Conservation (phyloP, 805 yeast species). For the Wickerhamiella vanderwaltii region DNA sequence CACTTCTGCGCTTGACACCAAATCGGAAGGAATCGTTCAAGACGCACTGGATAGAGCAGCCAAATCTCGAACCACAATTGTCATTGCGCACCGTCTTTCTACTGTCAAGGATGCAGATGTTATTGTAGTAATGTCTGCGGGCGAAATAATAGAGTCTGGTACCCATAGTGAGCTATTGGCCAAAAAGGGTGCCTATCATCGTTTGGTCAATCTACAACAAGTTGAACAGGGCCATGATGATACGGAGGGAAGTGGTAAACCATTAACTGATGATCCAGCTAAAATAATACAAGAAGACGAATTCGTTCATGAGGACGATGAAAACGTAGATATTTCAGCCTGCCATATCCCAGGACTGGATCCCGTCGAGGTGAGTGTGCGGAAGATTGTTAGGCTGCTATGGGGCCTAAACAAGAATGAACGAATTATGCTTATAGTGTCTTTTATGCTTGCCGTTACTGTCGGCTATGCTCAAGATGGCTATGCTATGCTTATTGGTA, state of each 20-base stretch:
- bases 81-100: conserved; percentile 46
- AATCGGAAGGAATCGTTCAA: conserved; percentile 32
- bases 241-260: conserved; percentile 1
- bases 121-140: conserved; percentile 39
- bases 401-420: conserved; percentile 22
- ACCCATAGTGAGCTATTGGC: conserved; percentile 30
- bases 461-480: conserved; percentile 31
- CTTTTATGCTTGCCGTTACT: conserved; percentile 22
- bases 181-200: conserved; percentile 23
- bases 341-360: conserved; percentile 19
- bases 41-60: conserved; percentile 31
- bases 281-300: conserved; percentile 2
- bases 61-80: conserved; percentile 36
- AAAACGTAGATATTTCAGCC: conserved; percentile 11
- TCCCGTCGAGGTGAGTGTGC: conserved; percentile 12
- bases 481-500: conserved; percentile 30
- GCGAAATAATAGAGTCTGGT: conserved; percentile 40
- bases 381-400: conserved; percentile 15
- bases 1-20: conserved; percentile 47
- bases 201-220: conserved; percentile 30
- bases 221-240: conserved; percentile 16
- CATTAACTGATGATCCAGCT: background rate
- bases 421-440: conserved; percentile 20
- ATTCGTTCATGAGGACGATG: conserved; percentile 9
- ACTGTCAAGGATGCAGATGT: conserved; percentile 46